These are phyloP conservation scores for Eimeria brunetti DNA, from an alignment of 169 alveolate species.

Conservation along the genomic window DNA sequence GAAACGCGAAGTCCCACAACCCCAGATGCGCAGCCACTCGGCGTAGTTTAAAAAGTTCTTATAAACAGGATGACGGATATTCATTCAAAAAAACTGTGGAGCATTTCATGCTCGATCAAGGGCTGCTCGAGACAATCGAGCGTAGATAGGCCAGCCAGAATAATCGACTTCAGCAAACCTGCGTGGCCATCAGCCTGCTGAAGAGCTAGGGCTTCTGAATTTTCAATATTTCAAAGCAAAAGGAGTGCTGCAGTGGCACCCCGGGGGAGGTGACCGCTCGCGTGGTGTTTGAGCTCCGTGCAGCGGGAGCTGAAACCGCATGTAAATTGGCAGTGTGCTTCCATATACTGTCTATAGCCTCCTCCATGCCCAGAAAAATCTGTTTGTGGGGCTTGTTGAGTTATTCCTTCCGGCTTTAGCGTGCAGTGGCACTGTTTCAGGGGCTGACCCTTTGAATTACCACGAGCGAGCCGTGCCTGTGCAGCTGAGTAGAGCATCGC, in stretches of 20 bases:
- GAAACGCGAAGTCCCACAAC: neutral
- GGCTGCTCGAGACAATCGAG: slow-evolving; percentile 40
- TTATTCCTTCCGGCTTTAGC: neutral
- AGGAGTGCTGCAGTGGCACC: neutral
- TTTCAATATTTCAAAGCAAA: slow-evolving; percentile 13
- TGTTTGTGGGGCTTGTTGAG: neutral
- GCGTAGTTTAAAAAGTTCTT: neutral
- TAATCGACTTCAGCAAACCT: neutral
- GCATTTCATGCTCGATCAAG: slow-evolving; percentile 8
- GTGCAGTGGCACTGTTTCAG: slow-evolving; percentile 4
- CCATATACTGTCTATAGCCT: neutral
- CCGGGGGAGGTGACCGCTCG: slow-evolving; percentile 30
- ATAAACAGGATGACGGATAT: neutral
- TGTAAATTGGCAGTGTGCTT: neutral
- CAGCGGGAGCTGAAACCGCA: slow-evolving; percentile 11
- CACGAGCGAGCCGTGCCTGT: neutral
- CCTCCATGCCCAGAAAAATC: neutral
- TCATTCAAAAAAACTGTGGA: neutral
- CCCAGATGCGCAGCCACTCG: neutral
- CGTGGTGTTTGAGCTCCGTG: slow-evolving; percentile 22
- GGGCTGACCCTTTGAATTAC: slow-evolving; percentile 9
- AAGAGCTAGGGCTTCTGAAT: neutral
- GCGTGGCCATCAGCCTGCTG: neutral
- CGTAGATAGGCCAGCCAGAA: neutral
- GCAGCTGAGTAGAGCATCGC: neutral